Evolutionary conservation across 768 basidiomycete species (phyloP).

Genomic region (Russula vinacea): DNA sequence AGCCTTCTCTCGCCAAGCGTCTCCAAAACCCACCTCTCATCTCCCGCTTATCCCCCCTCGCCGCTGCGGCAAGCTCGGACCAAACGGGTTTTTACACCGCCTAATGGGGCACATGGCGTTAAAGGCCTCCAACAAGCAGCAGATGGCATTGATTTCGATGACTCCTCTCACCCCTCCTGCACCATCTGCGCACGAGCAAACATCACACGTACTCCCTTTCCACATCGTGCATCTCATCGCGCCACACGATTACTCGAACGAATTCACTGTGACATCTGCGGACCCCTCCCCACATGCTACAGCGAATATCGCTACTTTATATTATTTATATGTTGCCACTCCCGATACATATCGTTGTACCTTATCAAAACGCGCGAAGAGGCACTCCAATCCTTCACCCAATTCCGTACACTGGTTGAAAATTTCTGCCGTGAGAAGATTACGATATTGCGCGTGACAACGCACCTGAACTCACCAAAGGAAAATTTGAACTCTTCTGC

Average conservation of each 20-base stretch:
- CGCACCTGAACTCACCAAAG: not conserved
- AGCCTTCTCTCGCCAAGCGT: too few relatives aligned
- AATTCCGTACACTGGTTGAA: not conserved
- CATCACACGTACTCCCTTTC: not conserved
- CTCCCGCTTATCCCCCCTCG: too few relatives aligned
- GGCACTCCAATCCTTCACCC: not conserved
- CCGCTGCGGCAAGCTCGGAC: too few relatives aligned
- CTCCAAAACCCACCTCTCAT: too few relatives aligned
- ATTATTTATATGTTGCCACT: not conserved
- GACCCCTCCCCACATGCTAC: not conserved
- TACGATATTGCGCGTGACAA: not conserved
- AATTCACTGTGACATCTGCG: not conserved
- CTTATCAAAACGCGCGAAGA: not conserved
- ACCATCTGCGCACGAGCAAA: not conserved
- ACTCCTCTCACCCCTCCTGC: fast-evolving
- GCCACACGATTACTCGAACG: not conserved
- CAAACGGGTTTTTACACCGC: not conserved
- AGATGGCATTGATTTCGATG: not conserved
- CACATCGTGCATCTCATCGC: fast-evolving
- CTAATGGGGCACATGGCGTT: not conserved
- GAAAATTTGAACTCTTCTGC: not conserved
- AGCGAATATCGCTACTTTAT: not conserved
- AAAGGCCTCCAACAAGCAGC: not conserved
- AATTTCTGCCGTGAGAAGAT: not conserved
- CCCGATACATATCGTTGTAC: not conserved